Evolutionary conservation across 495 filamentous ascomycete genomes (phyloP).

Genomic region (Lasiosphaeria ovina): DNA sequence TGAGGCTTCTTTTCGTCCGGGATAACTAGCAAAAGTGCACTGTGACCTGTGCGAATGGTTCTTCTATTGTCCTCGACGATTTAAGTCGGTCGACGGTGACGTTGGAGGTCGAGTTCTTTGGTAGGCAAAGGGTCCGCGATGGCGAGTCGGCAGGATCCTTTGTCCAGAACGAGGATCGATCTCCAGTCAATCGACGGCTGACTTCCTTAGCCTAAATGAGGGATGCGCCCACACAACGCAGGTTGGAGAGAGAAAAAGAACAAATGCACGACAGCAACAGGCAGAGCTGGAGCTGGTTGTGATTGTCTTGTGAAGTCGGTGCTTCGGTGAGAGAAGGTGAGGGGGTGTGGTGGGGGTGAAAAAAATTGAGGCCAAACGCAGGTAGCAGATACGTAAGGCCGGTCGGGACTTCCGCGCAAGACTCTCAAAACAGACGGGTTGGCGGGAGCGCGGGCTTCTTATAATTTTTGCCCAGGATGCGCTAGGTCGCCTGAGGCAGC

Average conservation of each 20-base stretch:
- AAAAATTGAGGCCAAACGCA: conserved; percentile 39
- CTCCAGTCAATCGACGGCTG: conserved; percentile 34
- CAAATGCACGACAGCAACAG: conserved; percentile 31
- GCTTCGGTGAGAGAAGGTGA: conserved; percentile 23
- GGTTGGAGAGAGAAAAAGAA: conserved; percentile 17
- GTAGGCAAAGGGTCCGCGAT: conserved; percentile 28
- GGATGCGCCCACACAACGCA: conserved; percentile 42
- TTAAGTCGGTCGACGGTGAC: conserved; percentile 35
- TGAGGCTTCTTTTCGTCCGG: conserved; percentile 22
- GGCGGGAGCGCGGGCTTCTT: conserved; percentile 47
- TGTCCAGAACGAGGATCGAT: conserved; percentile 32
- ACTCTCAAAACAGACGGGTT: conserved; percentile 41
- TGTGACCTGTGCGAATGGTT: conserved; percentile 39
- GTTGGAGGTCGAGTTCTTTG: conserved; percentile 31
- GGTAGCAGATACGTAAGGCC: conserved; percentile 42
- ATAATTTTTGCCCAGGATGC: conserved; percentile 42
- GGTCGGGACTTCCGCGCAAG: conserved; percentile 50
- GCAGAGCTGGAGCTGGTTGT: conserved; percentile 32
- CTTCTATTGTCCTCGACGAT: conserved; percentile 35
- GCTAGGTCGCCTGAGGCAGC: conserved; percentile 32
- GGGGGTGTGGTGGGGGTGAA: conserved; percentile 34
- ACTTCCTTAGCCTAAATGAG: conserved; percentile 37
- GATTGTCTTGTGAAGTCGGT: conserved; percentile 24
- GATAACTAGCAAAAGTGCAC: conserved; percentile 30
- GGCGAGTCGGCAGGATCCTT: conserved; percentile 27